Evolutionary conservation across 2,329 filamentous ascomycete species (phyloP), one percentile per base, ranked within the genome.

Genomic region (Amauroascus verrucosus): DNA sequence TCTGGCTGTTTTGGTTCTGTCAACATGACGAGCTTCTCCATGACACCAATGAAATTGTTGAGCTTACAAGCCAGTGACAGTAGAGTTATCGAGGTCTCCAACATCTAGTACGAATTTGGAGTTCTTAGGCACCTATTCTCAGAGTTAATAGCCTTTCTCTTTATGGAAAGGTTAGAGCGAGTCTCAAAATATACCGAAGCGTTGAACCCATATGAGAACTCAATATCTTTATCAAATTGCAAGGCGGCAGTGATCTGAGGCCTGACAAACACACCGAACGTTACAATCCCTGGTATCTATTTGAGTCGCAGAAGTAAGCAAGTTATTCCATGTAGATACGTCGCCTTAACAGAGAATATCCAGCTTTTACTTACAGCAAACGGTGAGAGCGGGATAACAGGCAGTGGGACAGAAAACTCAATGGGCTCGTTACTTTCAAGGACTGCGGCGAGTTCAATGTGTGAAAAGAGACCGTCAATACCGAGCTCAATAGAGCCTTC

Each of bases 41-140:
- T 11, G 6, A 22, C 38, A 14, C 5, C 14, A 16, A 32, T 18
- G 2, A 6, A 8, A 35, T 16, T 13, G 46, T 3, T 41, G 41
- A 20, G 57, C 64, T 59, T 59, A 66, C 64, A 66, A 70, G 52
- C 63, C 62, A 56, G 4, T 71, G 70, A 54, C 54, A 24, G 54
- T 57, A 14, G 59, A 61, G 32, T 60, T 60, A 1, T n/a, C 26
- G 6, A 55, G 26, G 11, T 59, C 32, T 13, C 37, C 37, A 24
- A 61, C 53, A 26, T 60, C 56, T n/a, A 61, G 49, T 2, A 44
- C 45, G 9, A 61, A 54, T 13, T 48, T 57, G 1, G 59, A 59
- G 38, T 56, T 43, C 13, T 57, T 51, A 9, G 59, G 59, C 0
- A 61, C 59, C 59, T 61, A 30, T 4, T 2, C 8, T 24, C 35